Conservation (phyloP, 202 grass and related monocot genomes). For the Carex sylvatica region DNA sequence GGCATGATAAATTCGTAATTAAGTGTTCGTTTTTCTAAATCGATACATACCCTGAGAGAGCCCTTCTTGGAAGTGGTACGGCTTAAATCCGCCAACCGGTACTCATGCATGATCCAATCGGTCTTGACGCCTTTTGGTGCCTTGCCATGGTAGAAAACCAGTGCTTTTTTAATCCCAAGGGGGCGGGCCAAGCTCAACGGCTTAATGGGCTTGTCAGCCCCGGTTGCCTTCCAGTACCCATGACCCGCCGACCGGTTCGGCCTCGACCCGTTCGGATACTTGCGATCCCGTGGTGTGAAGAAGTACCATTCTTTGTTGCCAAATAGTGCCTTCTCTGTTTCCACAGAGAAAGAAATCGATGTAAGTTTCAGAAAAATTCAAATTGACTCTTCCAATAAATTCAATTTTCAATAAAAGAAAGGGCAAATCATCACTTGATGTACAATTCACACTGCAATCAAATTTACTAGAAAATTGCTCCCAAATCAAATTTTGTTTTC, state of each 20-base stretch:
- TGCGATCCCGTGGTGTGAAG: conserved; percentile 81
- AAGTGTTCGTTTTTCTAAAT: background rate
- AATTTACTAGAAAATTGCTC: no score
- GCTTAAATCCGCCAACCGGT: conserved; percentile 54
- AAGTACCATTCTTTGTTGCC: conserved; percentile 87
- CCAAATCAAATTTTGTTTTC: background rate
- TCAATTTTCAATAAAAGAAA: background rate
- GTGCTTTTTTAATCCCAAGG: conserved; percentile 73
- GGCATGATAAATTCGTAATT: background rate
- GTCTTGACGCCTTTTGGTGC: conserved; percentile 72
- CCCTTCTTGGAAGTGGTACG: conserved; percentile 60
- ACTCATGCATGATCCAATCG: conserved; percentile 97
- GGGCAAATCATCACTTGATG: background rate
- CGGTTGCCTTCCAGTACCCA: conserved; percentile 93
- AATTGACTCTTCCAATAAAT: no score
- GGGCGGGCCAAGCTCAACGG: conserved; percentile 36
- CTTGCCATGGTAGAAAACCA: conserved; percentile 86
- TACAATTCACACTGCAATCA: background rate
- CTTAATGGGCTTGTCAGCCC: conserved; percentile 60
- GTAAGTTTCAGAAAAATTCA: conserved; percentile 16
- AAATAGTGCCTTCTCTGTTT: conserved; percentile 82
- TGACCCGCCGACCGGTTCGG: conserved; percentile 70
- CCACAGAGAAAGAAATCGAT: background rate
- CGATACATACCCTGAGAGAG: conserved; percentile 45
- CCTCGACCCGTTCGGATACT: conserved; percentile 80